These are phyloP conservation scores for Musa itinerans DNA, from an alignment of 176 grass and related monocot genomes.

Conservation along the genomic window DNA sequence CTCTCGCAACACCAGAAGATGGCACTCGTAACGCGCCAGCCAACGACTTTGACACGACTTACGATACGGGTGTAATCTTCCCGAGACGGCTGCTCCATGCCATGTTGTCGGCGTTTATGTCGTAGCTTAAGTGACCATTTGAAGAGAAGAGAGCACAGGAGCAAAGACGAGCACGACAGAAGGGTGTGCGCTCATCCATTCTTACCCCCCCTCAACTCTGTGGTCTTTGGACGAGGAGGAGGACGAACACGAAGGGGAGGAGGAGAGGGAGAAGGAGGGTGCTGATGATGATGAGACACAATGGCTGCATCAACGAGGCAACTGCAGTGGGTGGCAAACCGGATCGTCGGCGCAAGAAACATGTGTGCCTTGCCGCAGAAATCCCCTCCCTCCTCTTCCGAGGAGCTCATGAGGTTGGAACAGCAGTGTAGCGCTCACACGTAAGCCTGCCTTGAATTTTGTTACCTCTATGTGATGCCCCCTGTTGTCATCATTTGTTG, in stretches of 20 bases:
- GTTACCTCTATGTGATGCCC: neutral
- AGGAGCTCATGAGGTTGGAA: slow-evolving; percentile 85
- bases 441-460: slow-evolving; percentile 19
- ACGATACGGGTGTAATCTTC: no score
- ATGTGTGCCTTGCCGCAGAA: slow-evolving; percentile 25
- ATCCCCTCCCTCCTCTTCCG: slow-evolving; percentile 45
- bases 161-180: no score
- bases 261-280: neutral
- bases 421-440: slow-evolving; percentile 69
- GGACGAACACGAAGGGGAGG: no score
- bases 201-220: no score
- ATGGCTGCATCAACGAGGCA: slow-evolving; percentile 29
- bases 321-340: slow-evolving; percentile 29
- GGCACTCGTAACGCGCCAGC: no score
- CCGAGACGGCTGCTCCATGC: no score
- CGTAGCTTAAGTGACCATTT: no score
- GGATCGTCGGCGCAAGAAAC: slow-evolving; percentile 16
- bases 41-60: fast-evolving
- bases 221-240: no score
- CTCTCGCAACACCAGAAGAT: no score
- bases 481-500: neutral
- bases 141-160: no score
- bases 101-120: no score
- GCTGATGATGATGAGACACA: neutral
- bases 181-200: no score